phyloP scores from a whole-genome alignment of 148 eudicot species.

The Fagopyrum homotropicum region DNA sequence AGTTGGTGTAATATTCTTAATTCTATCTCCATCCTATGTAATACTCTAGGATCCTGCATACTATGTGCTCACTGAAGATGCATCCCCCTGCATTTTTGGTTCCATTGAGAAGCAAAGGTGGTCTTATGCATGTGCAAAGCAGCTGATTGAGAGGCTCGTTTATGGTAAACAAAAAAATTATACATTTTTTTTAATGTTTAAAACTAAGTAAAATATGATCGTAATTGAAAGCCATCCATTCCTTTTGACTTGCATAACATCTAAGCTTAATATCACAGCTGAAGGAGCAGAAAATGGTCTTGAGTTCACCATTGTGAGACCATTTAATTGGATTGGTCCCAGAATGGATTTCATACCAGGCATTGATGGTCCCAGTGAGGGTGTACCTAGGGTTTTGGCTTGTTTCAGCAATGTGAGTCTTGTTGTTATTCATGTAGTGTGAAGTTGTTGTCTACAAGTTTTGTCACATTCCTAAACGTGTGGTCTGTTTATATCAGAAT shows the following conservation, averaged over 20 bases:
- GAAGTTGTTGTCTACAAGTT: neutral
- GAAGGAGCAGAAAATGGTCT: constrained; percentile 98
- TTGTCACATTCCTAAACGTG: neutral
- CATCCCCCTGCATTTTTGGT: constrained; percentile 95
- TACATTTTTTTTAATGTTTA: neutral
- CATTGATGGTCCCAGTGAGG: constrained; percentile 97
- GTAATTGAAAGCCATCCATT: neutral
- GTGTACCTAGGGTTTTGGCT: constrained; percentile 97
- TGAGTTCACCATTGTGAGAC: constrained; percentile 93
- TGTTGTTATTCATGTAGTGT: neutral
- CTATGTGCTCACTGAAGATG: constrained; percentile 79
- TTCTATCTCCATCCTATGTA: neutral
- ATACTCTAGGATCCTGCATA: constrained; percentile 70
- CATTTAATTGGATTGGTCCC: constrained; percentile 99
- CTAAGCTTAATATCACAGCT: constrained; percentile 33
- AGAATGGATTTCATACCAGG: constrained; percentile 99
- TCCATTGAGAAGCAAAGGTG: constrained; percentile 98
- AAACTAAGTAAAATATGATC: no score
- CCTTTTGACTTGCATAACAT: neutral
- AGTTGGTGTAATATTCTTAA: neutral
- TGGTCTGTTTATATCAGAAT: constrained; percentile 36
- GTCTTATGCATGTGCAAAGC: constrained; percentile 99
- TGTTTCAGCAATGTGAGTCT: constrained; percentile 90
- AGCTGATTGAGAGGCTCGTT: constrained; percentile 92
- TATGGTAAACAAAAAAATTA: constrained; percentile 37